These are phyloP conservation scores for Tolypocladium endophyticum DNA, from an alignment of 2,329 filamentous ascomycete genomes.

Conservation along the genomic window DNA sequence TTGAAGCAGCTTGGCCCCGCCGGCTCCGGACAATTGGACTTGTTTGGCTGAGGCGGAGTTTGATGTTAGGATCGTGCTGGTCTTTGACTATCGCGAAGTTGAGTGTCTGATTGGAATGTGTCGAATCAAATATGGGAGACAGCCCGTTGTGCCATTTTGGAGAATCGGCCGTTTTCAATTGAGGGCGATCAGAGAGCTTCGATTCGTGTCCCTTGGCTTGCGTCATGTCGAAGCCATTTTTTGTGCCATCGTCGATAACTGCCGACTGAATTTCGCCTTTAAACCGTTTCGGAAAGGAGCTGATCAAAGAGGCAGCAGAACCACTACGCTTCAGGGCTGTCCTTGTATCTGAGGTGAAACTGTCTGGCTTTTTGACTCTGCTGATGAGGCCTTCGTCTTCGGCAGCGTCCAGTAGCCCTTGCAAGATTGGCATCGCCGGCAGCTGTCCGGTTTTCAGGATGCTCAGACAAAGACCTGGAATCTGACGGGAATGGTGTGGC, in stretches of 20 bases:
- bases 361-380: conserved; percentile 8
- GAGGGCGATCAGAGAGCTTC: background rate
- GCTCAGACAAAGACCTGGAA: conserved; percentile 30
- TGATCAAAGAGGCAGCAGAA: background rate
- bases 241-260: background rate
- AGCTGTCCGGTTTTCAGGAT: conserved; percentile 26
- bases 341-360: conserved; percentile 16
- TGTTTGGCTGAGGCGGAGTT: conserved; percentile 56
- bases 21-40: conserved; percentile 35
- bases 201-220: background rate
- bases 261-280: background rate
- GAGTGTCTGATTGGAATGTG: conserved; percentile 30
- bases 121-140: background rate
- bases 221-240: background rate
- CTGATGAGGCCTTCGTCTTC: conserved; percentile 23
- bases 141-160: background rate
- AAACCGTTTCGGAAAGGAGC: background rate
- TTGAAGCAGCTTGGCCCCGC: conserved; percentile 26
- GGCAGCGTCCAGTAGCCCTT: conserved; percentile 28
- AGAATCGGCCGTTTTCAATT: background rate
- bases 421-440: conserved; percentile 25
- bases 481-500: background rate
- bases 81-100: conserved; percentile 72
- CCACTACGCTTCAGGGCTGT: conserved; percentile 1
- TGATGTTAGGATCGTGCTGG: conserved; percentile 52